Evolutionary conservation across 2,329 filamentous ascomycete genomes (phyloP).

Genomic region (Calonectria pseudoreteaudii): DNA sequence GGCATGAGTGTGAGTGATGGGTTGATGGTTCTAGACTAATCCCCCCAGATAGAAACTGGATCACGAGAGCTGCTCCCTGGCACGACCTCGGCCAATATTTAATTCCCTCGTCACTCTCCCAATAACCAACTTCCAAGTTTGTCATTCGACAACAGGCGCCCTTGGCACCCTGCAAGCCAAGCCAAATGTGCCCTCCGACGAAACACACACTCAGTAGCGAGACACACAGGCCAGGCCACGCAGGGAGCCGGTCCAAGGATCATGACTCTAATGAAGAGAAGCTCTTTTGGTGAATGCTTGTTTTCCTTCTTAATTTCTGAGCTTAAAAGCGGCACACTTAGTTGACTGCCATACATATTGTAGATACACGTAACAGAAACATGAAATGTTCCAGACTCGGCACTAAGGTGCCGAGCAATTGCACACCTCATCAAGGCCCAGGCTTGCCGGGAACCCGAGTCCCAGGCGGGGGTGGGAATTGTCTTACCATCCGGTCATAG

Average conservation of each 20-base stretch:
- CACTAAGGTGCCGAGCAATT: neutral
- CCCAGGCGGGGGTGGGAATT: neutral
- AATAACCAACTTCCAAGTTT: neutral
- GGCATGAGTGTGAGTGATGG: neutral
- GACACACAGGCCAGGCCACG: neutral
- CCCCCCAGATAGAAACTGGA: neutral
- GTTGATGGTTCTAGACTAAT: neutral
- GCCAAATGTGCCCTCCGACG: neutral
- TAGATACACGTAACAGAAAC: neutral
- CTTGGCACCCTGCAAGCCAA: constrained; percentile 27
- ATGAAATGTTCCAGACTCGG: neutral
- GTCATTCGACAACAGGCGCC: neutral
- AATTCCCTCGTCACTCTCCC: neutral
- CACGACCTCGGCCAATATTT: neutral
- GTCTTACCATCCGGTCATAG: neutral
- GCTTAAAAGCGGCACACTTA: neutral
- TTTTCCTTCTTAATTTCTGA: neutral
- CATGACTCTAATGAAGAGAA: constrained; percentile 1
- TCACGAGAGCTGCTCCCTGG: neutral
- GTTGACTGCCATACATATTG: neutral
- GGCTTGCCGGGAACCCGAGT: neutral
- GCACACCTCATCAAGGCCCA: neutral
- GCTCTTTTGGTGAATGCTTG: constrained; percentile 18
- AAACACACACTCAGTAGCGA: neutral
- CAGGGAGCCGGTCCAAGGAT: neutral